Percentiles rank a stretch among this genome's conserved stretches.
These are phyloP conservation scores for Aspergillus chevalieri DNA, from an alignment of 2,329 filamentous ascomycete genomes.

Conservation along the genomic window DNA sequence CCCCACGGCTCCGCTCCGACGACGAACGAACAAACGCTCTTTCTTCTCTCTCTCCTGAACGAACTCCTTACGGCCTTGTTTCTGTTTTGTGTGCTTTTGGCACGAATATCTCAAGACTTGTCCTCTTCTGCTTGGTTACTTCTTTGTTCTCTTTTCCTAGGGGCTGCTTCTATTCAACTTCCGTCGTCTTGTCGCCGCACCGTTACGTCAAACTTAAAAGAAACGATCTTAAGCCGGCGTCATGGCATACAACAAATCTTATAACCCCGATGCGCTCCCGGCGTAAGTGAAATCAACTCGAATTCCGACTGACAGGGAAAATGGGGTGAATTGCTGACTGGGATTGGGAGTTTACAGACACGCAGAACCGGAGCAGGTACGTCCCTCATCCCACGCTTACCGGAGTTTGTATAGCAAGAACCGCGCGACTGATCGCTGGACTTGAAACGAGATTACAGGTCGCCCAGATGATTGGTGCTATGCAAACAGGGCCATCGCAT, in stretches of 20 bases:
- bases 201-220: conserved; percentile 18
- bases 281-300: conserved; percentile 54
- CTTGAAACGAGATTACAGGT: conserved; percentile 25
- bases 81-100: not conserved
- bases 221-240: conserved; percentile 5
- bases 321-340: conserved; percentile 13
- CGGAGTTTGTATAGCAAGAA: not conserved
- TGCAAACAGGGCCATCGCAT: conserved; percentile 26
- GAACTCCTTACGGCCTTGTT: not conserved
- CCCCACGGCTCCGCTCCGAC: conserved; percentile 21
- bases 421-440: not conserved
- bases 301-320: not conserved
- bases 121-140: not conserved
- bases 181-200: not conserved
- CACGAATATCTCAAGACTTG: not conserved
- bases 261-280: conserved; percentile 91
- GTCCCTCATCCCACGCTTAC: conserved; percentile 7
- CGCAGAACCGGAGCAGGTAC: conserved; percentile 67
- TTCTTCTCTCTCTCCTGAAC: conserved; percentile 3
- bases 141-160: not conserved
- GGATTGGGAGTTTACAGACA: conserved; percentile 46
- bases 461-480: conserved; percentile 39
- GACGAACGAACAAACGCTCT: conserved; percentile 3
- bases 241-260: conserved; percentile 92
- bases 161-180: not conserved